Base-by-base conservation (phyloP, 768 basidiomycete species). In the Trametes villosa region DNA sequence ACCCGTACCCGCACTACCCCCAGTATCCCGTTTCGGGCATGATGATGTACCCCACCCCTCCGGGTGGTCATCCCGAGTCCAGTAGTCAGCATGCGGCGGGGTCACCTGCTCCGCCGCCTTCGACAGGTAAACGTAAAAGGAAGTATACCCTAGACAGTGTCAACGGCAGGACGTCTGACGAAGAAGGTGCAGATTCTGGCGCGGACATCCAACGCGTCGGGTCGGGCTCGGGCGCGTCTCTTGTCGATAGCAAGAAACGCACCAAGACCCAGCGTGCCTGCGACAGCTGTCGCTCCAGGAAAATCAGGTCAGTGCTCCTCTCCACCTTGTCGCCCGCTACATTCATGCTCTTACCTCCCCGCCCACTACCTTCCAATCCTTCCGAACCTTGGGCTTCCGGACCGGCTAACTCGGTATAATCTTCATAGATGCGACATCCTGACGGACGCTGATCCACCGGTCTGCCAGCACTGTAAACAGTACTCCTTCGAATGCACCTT, bases 381-480 rank as follows among this genome's bases (percentile, higher is more conserved):
- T 46, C 50, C 62, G 46, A 58, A 3, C 56, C 51, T 38, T 57
- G 36, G 49, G 57, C 41, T 47, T 52, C 42, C 47, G 60, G 51
- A 53, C 48, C 50, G 29, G 47, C 40, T 53, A 33, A 51, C 58
- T 54, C 24, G 45, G 50, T 55, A 45, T 48, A 58, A 48, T 42
- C 48, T 57, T 45, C 54, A 57, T 68, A 82, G 86, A 68, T 98
- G 97, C 76, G 96, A 98, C 70, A 84, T 97, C 67, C 79, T 98
- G 18, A 36, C 82, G 0, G 92, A 94, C 67, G 73, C 83, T 49
- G 89, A 93, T 2, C 90, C 91, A 0, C 87, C 91, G 18, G 70
- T 91, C 49, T 98, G 95, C 71, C 91, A 94, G 67, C 96, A 98
- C 73, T 98, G 96, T 83, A 92, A 93, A 70, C 92, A 94, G 71